phyloP scores from a whole-genome alignment of 169 alveolate genomes.

The Cyclospora cayetanensis region DNA sequence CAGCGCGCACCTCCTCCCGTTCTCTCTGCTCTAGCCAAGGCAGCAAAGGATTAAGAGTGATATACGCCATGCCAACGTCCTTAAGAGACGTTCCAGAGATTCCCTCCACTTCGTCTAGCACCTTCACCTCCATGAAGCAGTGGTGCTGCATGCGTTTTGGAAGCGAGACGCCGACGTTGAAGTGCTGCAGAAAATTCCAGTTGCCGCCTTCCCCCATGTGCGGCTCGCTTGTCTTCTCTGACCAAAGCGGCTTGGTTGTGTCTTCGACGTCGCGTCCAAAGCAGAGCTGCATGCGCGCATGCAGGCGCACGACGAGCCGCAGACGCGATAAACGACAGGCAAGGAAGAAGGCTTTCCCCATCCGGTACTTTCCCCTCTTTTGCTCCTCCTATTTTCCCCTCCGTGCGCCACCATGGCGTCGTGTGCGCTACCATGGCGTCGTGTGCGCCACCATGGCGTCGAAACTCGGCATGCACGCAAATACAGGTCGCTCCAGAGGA shows the following conservation, averaged over 20 bases:
- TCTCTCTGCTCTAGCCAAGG: conserved; percentile 86
- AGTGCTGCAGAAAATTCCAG: conserved; percentile 78
- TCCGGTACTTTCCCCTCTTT: too few relatives aligned
- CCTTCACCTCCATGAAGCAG: conserved; percentile 81
- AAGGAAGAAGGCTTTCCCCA: too few relatives aligned
- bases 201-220: conserved; percentile 77
- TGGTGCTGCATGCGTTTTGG: conserved; percentile 91
- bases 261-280: conserved; percentile 86
- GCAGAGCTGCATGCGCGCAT: conserved; percentile 72
- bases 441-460: too few relatives aligned
- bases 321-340: too few relatives aligned
- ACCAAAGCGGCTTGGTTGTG: conserved; percentile 83
- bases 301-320: too few relatives aligned
- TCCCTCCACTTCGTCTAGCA: conserved; percentile 60
- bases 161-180: conserved; percentile 78
- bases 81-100: conserved; percentile 69
- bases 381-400: too few relatives aligned
- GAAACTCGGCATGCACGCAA: too few relatives aligned
- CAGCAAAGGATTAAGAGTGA: conserved; percentile 82
- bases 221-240: conserved; percentile 81
- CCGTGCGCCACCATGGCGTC: too few relatives aligned
- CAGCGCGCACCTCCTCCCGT: conserved; percentile 68
- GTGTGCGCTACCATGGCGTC: too few relatives aligned
- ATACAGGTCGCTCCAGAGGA: too few relatives aligned
- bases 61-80: conserved; percentile 83